A percentile compares a stretch with the other conserved stretches of the same genome.
Evolutionary conservation across 139 green algal genomes (phyloP).

Genomic region (Tetraselmis striata): DNA sequence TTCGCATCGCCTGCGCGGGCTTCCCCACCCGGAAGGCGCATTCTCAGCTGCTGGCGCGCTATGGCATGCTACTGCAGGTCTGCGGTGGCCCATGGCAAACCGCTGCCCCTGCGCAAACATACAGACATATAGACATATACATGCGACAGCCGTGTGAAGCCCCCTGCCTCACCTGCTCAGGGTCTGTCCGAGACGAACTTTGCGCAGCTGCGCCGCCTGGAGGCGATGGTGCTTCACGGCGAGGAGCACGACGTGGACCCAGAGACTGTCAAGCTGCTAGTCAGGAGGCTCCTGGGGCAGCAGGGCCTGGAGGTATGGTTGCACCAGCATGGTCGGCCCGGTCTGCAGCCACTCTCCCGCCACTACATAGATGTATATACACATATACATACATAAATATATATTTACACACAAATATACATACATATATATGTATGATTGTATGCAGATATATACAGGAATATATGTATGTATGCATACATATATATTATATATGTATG

Average conservation of each 20-base stretch:
- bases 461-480: no score
- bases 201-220: not conserved
- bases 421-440: no score
- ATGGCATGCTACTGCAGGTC: not conserved
- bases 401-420: no score
- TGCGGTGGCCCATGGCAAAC: no score
- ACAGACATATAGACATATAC: no score
- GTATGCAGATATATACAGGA: no score
- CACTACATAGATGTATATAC: no score
- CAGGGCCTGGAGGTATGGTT: not conserved
- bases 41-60: not conserved
- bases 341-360: no score
- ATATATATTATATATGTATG: no score
- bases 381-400: no score
- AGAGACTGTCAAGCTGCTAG: not conserved
- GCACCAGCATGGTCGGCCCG: constrained; percentile 9
- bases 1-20: constrained; percentile 88
- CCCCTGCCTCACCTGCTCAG: not conserved
- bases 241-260: not conserved
- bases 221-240: not conserved
- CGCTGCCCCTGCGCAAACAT: no score
- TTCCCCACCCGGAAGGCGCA: not conserved
- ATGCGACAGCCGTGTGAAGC: no score
- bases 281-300: not conserved
- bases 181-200: not conserved